These are phyloP conservation scores for Plantago lanceolata DNA, from an alignment of 305 asterid genomes.

Conservation along the genomic window DNA sequence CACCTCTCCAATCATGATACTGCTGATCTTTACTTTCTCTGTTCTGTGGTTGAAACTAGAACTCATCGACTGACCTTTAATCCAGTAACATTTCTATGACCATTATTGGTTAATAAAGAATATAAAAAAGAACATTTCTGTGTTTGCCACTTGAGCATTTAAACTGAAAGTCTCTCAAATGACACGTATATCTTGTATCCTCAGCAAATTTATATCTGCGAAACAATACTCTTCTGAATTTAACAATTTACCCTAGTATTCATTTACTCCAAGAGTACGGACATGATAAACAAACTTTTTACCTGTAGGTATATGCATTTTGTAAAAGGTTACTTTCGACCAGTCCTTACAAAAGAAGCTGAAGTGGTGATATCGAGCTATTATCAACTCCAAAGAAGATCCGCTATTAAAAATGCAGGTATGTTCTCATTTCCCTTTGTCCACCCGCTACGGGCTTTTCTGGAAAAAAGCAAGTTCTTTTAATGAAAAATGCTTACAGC, in stretches of 20 bases:
- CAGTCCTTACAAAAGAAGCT: conserved; percentile 89
- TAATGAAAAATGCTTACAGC: conserved; percentile 45
- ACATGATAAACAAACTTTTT: conserved; percentile 16
- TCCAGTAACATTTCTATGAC: no score
- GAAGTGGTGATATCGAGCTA: conserved; percentile 87
- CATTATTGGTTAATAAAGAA: no score
- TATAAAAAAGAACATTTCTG: no score
- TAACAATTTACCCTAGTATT: not conserved
- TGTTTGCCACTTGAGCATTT: no score
- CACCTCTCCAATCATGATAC: no score
- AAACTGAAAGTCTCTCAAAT: no score
- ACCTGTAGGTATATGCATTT: conserved; percentile 68
- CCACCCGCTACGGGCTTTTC: not conserved
- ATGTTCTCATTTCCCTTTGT: conserved; percentile 10
- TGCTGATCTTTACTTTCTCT: no score
- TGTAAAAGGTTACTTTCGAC: conserved; percentile 74
- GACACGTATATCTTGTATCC: not conserved
- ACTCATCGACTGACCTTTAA: no score
- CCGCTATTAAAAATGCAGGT: conserved; percentile 95
- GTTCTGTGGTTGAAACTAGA: no score
- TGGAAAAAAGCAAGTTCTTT: conserved; percentile 15
- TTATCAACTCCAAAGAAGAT: conserved; percentile 97
- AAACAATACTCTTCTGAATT: not conserved
- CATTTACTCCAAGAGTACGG: not conserved
- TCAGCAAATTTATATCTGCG: no score